Conservation (phyloP, 805 yeast species). For the Kodamaea hsintzibuensis region DNA sequence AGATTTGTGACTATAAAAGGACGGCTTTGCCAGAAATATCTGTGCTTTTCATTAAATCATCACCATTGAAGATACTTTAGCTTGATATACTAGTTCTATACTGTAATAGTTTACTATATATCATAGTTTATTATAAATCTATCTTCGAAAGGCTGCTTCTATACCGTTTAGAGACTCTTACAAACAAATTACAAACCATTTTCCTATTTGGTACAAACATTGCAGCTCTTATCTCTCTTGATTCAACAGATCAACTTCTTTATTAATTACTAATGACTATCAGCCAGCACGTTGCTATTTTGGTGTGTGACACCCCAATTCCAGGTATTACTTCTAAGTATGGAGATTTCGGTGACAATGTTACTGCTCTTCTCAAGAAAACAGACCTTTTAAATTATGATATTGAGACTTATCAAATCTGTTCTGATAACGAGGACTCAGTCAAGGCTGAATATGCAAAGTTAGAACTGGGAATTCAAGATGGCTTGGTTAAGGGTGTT, state of each 20-base stretch:
- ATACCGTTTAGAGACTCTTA: not conserved
- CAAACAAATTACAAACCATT: not conserved
- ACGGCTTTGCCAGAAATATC: not conserved
- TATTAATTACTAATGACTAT: constrained; percentile 6
- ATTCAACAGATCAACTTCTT: not conserved
- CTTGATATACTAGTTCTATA: no score
- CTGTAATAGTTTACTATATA: no score
- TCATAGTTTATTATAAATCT: no score
- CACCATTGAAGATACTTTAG: no score
- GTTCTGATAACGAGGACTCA: constrained; percentile 18
- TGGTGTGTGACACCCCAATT: constrained; percentile 42
- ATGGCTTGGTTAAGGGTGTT: constrained; percentile 37
- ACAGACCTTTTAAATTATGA: constrained; percentile 19
- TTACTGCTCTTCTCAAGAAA: constrained; percentile 29
- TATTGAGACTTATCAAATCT: constrained; percentile 37
- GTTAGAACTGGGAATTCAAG: constrained; percentile 25
- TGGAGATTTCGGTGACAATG: constrained; percentile 58
- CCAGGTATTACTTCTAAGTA: constrained; percentile 26
- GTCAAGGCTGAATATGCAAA: constrained; percentile 15
- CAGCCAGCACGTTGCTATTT: constrained; percentile 36
- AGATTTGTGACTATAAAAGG: not conserved
- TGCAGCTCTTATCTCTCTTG: not conserved
- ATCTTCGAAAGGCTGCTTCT: not conserved
- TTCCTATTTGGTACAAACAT: not conserved
- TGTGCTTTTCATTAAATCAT: no score